Conservation (phyloP, 2,329 filamentous ascomycete species). For the Alternaria alternata region DNA sequence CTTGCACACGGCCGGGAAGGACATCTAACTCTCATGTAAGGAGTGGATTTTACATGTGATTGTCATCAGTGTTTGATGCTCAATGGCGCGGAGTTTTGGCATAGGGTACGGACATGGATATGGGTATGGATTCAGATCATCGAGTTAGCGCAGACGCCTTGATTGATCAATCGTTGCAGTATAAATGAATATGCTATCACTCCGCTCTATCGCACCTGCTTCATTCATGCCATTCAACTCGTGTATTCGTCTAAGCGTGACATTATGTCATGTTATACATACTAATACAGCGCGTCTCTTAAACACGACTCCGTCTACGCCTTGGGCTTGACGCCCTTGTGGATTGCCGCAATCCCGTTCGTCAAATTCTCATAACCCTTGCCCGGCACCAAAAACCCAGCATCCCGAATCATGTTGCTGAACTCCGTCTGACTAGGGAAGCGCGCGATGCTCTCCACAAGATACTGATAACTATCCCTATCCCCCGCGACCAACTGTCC, state of each 20-base stretch:
- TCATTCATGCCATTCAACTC: not conserved
- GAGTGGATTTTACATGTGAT: conserved; percentile 6
- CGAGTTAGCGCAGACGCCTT: not conserved
- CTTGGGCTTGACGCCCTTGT: conserved; percentile 88
- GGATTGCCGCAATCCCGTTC: conserved; percentile 91
- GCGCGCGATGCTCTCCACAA: conserved; percentile 95
- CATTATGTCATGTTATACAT: not conserved
- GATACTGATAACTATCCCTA: conserved; percentile 95
- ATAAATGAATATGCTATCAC: conserved; percentile 9
- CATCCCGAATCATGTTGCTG: conserved; percentile 79
- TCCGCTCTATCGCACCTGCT: conserved; percentile 6
- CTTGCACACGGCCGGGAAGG: conserved; percentile 5
- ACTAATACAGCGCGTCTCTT: not conserved
- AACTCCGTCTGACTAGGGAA: conserved; percentile 91
- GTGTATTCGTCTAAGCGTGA: conserved; percentile 4
- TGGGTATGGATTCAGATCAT: not conserved
- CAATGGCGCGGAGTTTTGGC: not conserved
- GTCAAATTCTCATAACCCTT: conserved; percentile 84
- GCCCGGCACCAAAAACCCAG: conserved; percentile 83
- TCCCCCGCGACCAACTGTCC: conserved; percentile 95
- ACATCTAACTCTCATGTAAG: conserved; percentile 17
- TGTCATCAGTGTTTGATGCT: not conserved
- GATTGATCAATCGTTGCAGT: conserved; percentile 1
- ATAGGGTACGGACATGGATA: not conserved
- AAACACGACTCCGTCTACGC: not conserved